Base-by-base conservation (phyloP, 1,139 yeast genomes). In the Suhomyces guaymorum region DNA sequence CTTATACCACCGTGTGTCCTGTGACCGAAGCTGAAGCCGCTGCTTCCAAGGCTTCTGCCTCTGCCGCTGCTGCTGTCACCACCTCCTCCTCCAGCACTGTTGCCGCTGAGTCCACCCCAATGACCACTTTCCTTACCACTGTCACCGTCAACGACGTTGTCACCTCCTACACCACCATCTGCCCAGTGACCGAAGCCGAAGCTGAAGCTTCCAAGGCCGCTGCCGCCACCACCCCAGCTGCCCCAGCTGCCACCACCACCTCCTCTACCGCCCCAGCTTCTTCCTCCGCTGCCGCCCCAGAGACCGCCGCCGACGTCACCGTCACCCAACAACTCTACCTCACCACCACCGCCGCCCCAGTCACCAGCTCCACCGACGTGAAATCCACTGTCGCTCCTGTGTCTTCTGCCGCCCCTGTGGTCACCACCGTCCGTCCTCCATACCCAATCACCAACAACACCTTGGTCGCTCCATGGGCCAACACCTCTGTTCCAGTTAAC, bases 1-100 rank as follows among this genome's bases (percentile, higher is more conserved):
- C 43, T 28, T 51, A 45, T 51, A 50, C 56, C 30, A 53, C 57
- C 15, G 48, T 44, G 33, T 52, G 57, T 38, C 59, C 59, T 13
- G 24, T 33, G 4, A 30, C 48, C 21, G 48, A 39, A 24, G 35
- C 43, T 26, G 25, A 45, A 20, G 25, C 35, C 15, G 20, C 39
- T 10, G 27, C 33, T 20, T n/a, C 32, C 14, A 20, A 32, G 9
- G 27, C 28, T 7, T 39, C 34, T 22, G 12, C 36, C 41, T 43
- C 51, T 26, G 47, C 44, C 16, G 25, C 30, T 4, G 13, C 35
- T 26, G 28, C 39, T n/a, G n/a, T n/a, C n/a, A n/a, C n/a, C n/a
- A n/a, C n/a, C n/a, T n/a, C n/a, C n/a, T n/a, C n/a, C n/a, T n/a
- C n/a, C n/a, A n/a, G n/a, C n/a, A n/a, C n/a, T n/a, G n/a, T n/a